Evolutionary conservation across 768 basidiomycete genomes (phyloP), one percentile per base, ranked within the genome.

Genomic region (Serendipita sp.): DNA sequence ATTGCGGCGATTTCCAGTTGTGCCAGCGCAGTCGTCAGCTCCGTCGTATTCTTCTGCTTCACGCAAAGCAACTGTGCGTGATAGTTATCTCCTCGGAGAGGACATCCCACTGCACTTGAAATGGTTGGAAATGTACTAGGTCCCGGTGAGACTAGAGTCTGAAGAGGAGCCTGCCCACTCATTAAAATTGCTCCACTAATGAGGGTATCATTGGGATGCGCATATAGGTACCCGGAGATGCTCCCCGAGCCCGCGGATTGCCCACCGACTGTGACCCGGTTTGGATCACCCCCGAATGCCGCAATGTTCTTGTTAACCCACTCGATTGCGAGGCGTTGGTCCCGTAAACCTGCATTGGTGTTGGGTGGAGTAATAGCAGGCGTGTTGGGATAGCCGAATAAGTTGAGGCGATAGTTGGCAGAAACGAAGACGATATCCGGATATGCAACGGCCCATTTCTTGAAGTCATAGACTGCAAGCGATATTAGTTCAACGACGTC

Each of bases 291-390:
- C 13, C 84, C 84, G 67, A 87, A 87, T 2, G 76, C 76, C 2
- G 73, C 77, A 17, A 86, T 81, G 66, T 88, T 84, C n/a, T 82
- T 73, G 64, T 84, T 78, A 0, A 87, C 72, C 70, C 85, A 88
- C 16, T 72, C 66, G 0, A 89, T 70, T 0, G 83, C 83, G 33
- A 75, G 72, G 1, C 76, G 72, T 70, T 86, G 83, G 68, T 88
- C 86, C 34, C 72, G 73, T 16, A 86, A 71, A 14, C 84, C 84
- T 1, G 76, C 76, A 65, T 85, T 85, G 28, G 83, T 71, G 65
- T 82, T 79, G 64, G 78, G 68, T 0, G 78, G 70, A 0, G 73
- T 70, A 3, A 81, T 3, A n/a, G 60, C 28, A 28, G 20, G 26
- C 17, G 31, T 9, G 71, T 75, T 65, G 45, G 81, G 79, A 62